Evolutionary conservation across 331 rosid genomes (phyloP), one percentile per base, ranked within the genome.

Genomic region (Cydonia oblonga): DNA sequence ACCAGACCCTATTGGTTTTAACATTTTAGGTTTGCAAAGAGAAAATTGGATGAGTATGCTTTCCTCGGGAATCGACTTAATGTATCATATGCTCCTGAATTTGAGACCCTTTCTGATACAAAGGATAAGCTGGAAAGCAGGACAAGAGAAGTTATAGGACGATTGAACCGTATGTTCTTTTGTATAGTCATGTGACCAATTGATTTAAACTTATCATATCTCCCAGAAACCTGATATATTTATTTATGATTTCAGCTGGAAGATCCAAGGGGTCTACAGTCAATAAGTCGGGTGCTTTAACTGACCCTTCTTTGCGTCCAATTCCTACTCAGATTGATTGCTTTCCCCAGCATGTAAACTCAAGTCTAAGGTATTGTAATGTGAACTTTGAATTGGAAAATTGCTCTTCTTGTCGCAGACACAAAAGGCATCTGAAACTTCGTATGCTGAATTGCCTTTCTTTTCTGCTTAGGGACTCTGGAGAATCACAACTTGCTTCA

Each of bases 101-200:
- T 89, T 65, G 98, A 93, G 84, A 87, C 79, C 76, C 76, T 79
- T 22, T 44, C 78, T 1, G 96, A 93, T 71, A 87, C 96, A 29
- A 83, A 85, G 85, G 93, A 89, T 68, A 93, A 93, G 73, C 84
- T 93, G 35, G 98, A 90, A 71, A 82, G 88, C 49, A 86, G 98
- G 90, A n/a, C 89, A 75, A 86, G 81, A 68, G 98, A 92, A 80
- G 89, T 88, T 71, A 73, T 86, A 35, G 86, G 84, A 1, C 83
- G 97, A 61, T 54, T 80, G 68, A 82, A 90, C 54, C 49, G 96
- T 92, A 75, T 63, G 96, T 79, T 77, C 35, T 22, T 15, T 23
- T 76, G 33, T 14, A 15, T 56, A 69, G 6, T 23, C 40, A 52
- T 30, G 33, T 5, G 8, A 30, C 30, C 33, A n/a, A 24, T 59